Base-by-base conservation (phyloP, 805 yeast genomes). In the Candida tibetensis region DNA sequence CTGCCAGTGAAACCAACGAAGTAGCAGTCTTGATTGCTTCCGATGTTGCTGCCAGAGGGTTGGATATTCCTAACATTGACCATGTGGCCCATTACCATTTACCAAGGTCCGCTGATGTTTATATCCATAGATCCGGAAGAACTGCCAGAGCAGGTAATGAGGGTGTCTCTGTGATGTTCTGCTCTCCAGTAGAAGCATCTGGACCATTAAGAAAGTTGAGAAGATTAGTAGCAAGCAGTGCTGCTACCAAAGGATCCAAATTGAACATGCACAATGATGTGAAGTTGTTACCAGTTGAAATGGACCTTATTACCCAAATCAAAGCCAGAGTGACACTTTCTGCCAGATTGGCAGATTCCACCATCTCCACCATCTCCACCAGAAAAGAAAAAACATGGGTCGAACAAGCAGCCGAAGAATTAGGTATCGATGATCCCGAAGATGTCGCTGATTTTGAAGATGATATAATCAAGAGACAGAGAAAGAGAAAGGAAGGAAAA, bases 41-140 rank as follows among this genome's bases (percentile, higher is more conserved):
- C 3, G 99, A 93, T 63, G 98, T 93, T 32, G 99, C 99, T 2
- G 99, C 99, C 3, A 79, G 99, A 71, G 99, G 99, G 42, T 73
- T 93, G 42, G 99, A 93, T 71, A 88, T 93, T 38, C 84, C 95
- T 2, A 77, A 76, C 32, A 90, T 93, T 36, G 82, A 89, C 51
- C 98, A 93, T 60, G 98, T 93, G 34, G 85, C 91, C 15, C 99
- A 93, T 61, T 93, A 91, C 56, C 97, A 93, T 62, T 72, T 93
- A 45, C 98, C 99, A 8, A 74, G 98, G 45, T 74, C 95, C 12
- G 97, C 97, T 0, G 99, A 93, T 55, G 81, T 88, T 35, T 93
- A 93, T 56, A 82, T 93, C 49, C 99, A 93, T 63, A 76, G 99
- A 60, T 86, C 96, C 1, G 99, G 99, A 44, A 81, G 99, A 75